Conservation (phyloP, 371 early-diverging fungal species). For the Mucor piriformis region DNA sequence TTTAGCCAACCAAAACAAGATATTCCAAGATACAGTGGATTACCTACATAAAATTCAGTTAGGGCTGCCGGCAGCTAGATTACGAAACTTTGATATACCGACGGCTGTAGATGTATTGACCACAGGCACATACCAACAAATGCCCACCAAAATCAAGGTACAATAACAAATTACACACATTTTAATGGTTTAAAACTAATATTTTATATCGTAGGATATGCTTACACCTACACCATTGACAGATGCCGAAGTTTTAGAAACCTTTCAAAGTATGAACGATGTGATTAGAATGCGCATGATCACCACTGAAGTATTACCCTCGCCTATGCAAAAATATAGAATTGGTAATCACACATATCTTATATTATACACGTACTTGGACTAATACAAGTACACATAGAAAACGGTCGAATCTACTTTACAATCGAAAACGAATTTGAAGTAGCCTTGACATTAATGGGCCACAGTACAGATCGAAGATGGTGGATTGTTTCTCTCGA, state of each 20-base stretch:
- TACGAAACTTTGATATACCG: conserved; percentile 75
- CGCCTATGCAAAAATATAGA: conserved; percentile 61
- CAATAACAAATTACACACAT: background rate
- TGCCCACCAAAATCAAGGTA: conserved; percentile 62
- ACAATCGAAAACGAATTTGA: conserved; percentile 73
- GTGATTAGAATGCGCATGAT: conserved; percentile 70
- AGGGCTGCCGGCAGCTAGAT: conserved; percentile 68
- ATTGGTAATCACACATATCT: too few relatives aligned
- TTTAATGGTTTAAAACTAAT: conserved; percentile 2
- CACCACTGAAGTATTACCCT: conserved; percentile 65
- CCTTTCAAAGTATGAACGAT: conserved; percentile 66
- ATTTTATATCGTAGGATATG: conserved; percentile 46
- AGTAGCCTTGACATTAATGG: conserved; percentile 61
- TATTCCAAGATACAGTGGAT: conserved; percentile 68
- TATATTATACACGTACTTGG: background rate
- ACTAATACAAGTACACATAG: conserved; percentile 24
- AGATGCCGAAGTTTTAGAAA: conserved; percentile 56
- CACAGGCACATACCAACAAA: conserved; percentile 72
- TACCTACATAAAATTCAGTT: conserved; percentile 66
- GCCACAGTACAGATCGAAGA: conserved; percentile 50
- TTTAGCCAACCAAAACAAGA: conserved; percentile 71
- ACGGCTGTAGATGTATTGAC: conserved; percentile 78
- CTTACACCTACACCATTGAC: conserved; percentile 58
- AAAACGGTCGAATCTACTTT: conserved; percentile 68
- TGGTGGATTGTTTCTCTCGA: conserved; percentile 66